phyloP scores from a whole-genome alignment of 2,329 filamentous ascomycete genomes.

The Fusarium begoniae region DNA sequence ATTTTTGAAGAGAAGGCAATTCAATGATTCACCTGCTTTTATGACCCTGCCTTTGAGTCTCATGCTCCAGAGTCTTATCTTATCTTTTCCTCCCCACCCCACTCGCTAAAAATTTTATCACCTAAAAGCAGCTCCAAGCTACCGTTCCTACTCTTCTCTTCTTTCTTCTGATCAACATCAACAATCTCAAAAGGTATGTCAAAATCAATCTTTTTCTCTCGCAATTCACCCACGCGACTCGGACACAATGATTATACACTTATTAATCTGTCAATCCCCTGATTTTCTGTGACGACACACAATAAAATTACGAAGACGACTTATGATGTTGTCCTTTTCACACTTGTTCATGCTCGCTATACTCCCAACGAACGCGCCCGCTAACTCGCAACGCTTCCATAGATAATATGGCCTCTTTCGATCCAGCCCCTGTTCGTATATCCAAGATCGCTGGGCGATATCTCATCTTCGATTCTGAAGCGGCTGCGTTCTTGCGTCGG shows the following conservation, averaged over 20 bases:
- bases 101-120: slow-evolving; percentile 38
- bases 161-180: slow-evolving; percentile 34
- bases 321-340: slow-evolving; percentile 47
- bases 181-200: slow-evolving; percentile 33
- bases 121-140: slow-evolving; percentile 30
- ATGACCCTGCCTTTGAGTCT: background rate
- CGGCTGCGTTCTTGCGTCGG: slow-evolving; percentile 80
- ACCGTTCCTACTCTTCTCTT: slow-evolving; percentile 7
- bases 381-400: slow-evolving; percentile 29
- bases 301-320: slow-evolving; percentile 57
- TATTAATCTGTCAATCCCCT: slow-evolving; percentile 70
- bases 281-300: slow-evolving; percentile 57
- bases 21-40: background rate
- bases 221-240: slow-evolving; percentile 1
- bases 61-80: slow-evolving; percentile 4
- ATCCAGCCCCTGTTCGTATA: slow-evolving; percentile 71
- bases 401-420: slow-evolving; percentile 37
- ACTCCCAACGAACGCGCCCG: slow-evolving; percentile 9
- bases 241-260: slow-evolving; percentile 58
- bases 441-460: slow-evolving; percentile 83
- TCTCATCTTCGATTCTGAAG: slow-evolving; percentile 87
- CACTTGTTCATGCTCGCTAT: slow-evolving; percentile 9
- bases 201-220: background rate
- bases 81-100: slow-evolving; percentile 17
- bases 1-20: slow-evolving; percentile 65